Conservation (phyloP, 176 grass and related monocot genomes). For the Calamus simplicifolius region DNA sequence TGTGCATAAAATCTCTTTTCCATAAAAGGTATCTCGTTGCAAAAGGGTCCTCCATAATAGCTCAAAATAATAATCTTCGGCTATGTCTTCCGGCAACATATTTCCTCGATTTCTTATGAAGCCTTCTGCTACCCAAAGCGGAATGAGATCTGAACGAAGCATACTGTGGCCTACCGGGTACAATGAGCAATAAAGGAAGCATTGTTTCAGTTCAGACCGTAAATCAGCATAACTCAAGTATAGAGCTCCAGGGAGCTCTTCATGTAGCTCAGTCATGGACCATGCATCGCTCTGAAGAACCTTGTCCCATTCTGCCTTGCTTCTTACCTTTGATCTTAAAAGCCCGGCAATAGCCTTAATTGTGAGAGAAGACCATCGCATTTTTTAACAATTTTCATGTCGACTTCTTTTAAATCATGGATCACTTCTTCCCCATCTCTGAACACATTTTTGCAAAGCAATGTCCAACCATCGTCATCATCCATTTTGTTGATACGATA, state of each 20-base stretch:
- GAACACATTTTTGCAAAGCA: conserved; percentile 36
- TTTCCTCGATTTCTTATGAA: no score
- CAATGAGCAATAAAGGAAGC: conserved; percentile 66
- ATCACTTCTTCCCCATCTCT: conserved; percentile 25
- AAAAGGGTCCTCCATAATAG: no score
- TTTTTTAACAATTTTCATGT: conserved; percentile 55
- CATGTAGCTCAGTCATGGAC: conserved; percentile 33
- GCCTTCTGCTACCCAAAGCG: no score
- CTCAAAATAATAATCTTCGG: no score
- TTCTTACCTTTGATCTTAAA: conserved; percentile 39
- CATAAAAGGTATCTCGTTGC: no score
- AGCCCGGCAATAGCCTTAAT: conserved; percentile 60
- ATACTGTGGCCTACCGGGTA: conserved; percentile 42
- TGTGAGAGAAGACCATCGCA: conserved; percentile 60
- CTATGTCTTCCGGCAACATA: no score
- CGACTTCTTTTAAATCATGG: conserved; percentile 33
- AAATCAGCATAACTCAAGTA: conserved; percentile 66
- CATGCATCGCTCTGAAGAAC: conserved; percentile 47
- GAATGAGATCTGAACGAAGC: no score
- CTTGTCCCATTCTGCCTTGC: conserved; percentile 47
- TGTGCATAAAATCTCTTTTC: no score
- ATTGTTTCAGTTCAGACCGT: conserved; percentile 62
- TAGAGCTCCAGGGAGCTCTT: conserved; percentile 47
- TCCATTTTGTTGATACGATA: conserved; percentile 50
- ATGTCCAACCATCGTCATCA: conserved; percentile 35